These are phyloP conservation scores for Gliomastix tumulicola DNA, from an alignment of 2,329 filamentous ascomycete genomes.

Conservation along the genomic window DNA sequence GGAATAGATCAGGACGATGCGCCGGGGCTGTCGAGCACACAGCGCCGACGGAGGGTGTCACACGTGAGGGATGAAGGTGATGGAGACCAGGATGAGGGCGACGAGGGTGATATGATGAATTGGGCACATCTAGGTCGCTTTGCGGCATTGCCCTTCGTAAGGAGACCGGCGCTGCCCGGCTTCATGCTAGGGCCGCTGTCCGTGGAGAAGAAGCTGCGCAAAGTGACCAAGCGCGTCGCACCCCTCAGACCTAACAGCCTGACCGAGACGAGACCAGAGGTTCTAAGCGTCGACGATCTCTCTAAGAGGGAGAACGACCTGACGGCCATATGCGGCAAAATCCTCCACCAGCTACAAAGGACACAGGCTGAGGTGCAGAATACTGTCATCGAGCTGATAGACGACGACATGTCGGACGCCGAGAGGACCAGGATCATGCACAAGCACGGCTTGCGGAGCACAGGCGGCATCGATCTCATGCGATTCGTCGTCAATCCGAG, in stretches of 20 bases:
- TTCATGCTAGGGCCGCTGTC: constrained; percentile 87
- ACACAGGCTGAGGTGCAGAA: constrained; percentile 39
- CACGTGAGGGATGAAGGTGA: constrained; percentile 34
- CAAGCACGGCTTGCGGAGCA: constrained; percentile 56
- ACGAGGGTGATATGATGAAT: constrained; percentile 71
- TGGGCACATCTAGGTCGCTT: constrained; percentile 79
- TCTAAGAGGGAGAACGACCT: constrained; percentile 73
- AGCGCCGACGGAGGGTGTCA: constrained; percentile 34
- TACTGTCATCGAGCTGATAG: constrained; percentile 32
- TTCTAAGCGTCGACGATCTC: constrained; percentile 68
- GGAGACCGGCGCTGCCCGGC: constrained; percentile 69
- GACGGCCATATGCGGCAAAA: constrained; percentile 70
- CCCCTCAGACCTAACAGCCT: constrained; percentile 62
- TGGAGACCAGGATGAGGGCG: constrained; percentile 54
- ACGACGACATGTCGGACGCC: constrained; percentile 38
- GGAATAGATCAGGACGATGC: constrained; percentile 45
- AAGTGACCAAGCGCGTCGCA: constrained; percentile 62
- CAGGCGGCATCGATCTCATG: constrained; percentile 71
- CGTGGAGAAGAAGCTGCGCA: constrained; percentile 75
- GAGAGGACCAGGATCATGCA: constrained; percentile 51
- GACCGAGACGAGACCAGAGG: constrained; percentile 68
- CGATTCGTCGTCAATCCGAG: constrained; percentile 84
- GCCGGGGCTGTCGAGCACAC: constrained; percentile 41
- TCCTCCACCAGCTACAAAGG: constrained; percentile 53
- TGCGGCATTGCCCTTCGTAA: constrained; percentile 66